Conservation (phyloP, 306 rosid species). For the Vicia sativa region DNA sequence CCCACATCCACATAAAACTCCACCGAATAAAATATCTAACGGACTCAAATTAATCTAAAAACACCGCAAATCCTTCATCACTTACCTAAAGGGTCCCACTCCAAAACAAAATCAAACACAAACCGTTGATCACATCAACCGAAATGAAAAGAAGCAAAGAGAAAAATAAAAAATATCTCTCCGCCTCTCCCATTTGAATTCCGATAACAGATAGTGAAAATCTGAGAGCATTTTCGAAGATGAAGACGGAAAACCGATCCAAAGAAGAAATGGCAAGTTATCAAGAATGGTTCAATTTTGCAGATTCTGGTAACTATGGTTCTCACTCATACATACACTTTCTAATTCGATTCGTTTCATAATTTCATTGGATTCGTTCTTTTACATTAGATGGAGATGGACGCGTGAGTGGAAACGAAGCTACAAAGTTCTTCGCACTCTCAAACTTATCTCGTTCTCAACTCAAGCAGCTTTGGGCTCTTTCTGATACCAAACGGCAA, state of each 20-base stretch:
- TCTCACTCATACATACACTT: background rate
- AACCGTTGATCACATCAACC: background rate
- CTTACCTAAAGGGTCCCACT: slow-evolving; percentile 7
- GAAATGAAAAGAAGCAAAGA: no score
- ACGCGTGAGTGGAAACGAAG: slow-evolving; percentile 75
- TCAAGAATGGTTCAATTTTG: slow-evolving; percentile 79
- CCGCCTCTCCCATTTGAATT: slow-evolving; percentile 38
- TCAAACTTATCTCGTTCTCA: slow-evolving; percentile 79
- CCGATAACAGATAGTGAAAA: no score
- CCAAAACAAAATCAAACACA: background rate
- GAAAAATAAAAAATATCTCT: no score
- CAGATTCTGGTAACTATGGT: slow-evolving; percentile 69
- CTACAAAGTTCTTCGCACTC: slow-evolving; percentile 77
- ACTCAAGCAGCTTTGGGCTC: slow-evolving; percentile 92
- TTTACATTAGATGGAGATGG: slow-evolving; percentile 94
- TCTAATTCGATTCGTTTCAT: slow-evolving; percentile 1
- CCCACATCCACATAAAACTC: background rate
- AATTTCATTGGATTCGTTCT: no score
- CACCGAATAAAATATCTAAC: background rate
- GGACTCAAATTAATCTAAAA: background rate
- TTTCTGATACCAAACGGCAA: slow-evolving; percentile 74
- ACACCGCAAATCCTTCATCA: background rate
- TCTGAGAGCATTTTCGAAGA: slow-evolving; percentile 19
- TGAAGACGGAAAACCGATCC: slow-evolving; percentile 61
- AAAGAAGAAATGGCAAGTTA: slow-evolving; percentile 66